Evolutionary conservation across 2,329 filamentous ascomycete genomes (phyloP).

Genomic region (Fusarium metavorans): DNA sequence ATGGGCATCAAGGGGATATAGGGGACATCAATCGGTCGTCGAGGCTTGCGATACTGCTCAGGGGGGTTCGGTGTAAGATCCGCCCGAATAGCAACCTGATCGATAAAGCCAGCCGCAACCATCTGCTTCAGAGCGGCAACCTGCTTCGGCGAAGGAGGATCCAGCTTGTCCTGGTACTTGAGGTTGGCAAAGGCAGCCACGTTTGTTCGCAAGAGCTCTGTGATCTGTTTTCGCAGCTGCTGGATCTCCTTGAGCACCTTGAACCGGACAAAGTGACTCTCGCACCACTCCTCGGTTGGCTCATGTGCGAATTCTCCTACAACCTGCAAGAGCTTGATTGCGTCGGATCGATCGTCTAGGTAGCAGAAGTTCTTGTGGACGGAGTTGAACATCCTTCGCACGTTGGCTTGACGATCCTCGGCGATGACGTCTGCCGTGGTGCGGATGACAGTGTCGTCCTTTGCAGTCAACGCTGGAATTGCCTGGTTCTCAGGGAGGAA

Average conservation of each 20-base stretch:
- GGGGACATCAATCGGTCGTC: constrained; percentile 90
- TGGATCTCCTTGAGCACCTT: constrained; percentile 90
- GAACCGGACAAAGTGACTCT: constrained; percentile 83
- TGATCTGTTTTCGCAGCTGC: constrained; percentile 86
- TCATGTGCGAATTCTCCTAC: constrained; percentile 88
- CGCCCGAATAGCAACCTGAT: constrained; percentile 92
- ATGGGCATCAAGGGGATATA: constrained; percentile 88
- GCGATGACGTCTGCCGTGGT: constrained; percentile 77
- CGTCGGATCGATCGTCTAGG: constrained; percentile 86
- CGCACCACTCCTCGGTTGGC: constrained; percentile 79
- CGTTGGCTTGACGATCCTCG: constrained; percentile 75
- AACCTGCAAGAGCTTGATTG: constrained; percentile 89
- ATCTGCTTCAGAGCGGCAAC: constrained; percentile 89
- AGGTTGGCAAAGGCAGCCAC: constrained; percentile 73
- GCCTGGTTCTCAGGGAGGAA: constrained; percentile 87
- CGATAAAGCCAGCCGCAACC: constrained; percentile 90
- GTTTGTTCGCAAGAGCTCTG: constrained; percentile 81
- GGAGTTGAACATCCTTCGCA: constrained; percentile 72
- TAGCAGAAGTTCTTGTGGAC: constrained; percentile 84
- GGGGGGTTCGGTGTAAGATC: constrained; percentile 84
- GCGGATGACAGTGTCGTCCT: constrained; percentile 62
- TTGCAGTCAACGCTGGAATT: constrained; percentile 67
- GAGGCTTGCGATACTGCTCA: constrained; percentile 75
- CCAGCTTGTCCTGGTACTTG: constrained; percentile 67
- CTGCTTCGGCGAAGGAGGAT: constrained; percentile 73